phyloP scores from a whole-genome alignment of 768 basidiomycete species.

The Russula olivacea region DNA sequence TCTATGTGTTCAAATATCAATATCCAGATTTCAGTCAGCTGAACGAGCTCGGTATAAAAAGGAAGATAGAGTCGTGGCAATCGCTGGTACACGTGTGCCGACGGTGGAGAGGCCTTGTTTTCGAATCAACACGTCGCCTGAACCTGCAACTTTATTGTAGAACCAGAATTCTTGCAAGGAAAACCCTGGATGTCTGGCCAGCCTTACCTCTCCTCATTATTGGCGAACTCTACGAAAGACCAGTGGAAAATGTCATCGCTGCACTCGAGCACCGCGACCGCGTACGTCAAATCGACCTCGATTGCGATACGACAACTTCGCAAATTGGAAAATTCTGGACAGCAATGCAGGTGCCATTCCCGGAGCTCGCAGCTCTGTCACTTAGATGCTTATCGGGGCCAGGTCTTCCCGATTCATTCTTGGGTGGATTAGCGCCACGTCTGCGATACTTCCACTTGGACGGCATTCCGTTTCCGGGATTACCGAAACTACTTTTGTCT shows the following conservation, averaged over 20 bases:
- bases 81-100: neutral
- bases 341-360: neutral
- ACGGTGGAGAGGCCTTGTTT: neutral
- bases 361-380: neutral
- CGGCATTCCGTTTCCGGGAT: too few species aligned
- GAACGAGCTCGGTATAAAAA: accelerated
- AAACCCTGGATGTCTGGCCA: neutral
- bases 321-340: neutral
- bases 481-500: too few species aligned
- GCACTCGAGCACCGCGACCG: neutral
- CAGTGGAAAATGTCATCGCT: neutral
- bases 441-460: too few species aligned
- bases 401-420: too few species aligned
- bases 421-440: too few species aligned
- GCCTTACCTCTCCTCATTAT: neutral
- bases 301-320: too few species aligned
- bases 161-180: neutral
- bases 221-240: too few species aligned
- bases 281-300: neutral
- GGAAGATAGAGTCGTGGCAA: neutral
- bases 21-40: too few species aligned
- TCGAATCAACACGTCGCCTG: neutral
- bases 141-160: neutral
- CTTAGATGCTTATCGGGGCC: too few species aligned
- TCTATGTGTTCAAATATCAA: neutral